phyloP scores from a whole-genome alignment of 208 protist genomes.

The Phytomonas francai region DNA sequence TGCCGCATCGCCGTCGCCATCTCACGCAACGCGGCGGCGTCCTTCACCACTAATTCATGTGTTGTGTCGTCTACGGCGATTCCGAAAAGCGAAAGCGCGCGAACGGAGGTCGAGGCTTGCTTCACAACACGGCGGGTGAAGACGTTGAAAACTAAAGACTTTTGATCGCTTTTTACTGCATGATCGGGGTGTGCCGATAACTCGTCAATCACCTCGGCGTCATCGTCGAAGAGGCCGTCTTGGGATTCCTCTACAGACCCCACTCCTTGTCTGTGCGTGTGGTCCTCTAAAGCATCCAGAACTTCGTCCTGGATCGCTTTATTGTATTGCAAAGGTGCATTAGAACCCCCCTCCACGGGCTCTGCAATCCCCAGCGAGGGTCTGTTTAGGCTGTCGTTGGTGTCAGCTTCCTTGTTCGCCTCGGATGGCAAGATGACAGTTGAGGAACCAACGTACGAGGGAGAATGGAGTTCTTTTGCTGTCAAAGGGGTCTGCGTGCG shows the following conservation, averaged over 20 bases:
- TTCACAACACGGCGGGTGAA: slow-evolving; percentile 75
- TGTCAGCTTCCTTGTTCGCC: not conserved
- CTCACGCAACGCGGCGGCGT: slow-evolving; percentile 26
- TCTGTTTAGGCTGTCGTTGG: not conserved
- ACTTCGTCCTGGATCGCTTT: slow-evolving; percentile 12
- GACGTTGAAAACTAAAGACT: slow-evolving; percentile 62
- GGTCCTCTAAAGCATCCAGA: not conserved
- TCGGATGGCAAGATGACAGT: not conserved
- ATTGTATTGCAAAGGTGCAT: not conserved
- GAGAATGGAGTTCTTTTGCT: not conserved
- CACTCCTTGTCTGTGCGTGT: not conserved
- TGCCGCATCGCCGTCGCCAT: slow-evolving; percentile 37
- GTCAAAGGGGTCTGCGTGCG: slow-evolving; percentile 2
- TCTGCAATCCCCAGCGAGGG: not conserved
- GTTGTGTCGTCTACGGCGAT: slow-evolving; percentile 37
- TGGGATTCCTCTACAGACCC: slow-evolving; percentile 2
- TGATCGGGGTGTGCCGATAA: not conserved
- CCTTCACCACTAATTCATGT: slow-evolving; percentile 36
- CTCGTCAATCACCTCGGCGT: not conserved
- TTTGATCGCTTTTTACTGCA: not conserved
- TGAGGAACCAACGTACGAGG: not conserved
- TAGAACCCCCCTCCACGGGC: not conserved
- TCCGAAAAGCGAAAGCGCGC: slow-evolving; percentile 41
- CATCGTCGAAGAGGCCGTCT: not conserved
- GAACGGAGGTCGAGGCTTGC: slow-evolving; percentile 32